Base-by-base conservation (phyloP, 768 basidiomycete species). In the Royoungia palumana region DNA sequence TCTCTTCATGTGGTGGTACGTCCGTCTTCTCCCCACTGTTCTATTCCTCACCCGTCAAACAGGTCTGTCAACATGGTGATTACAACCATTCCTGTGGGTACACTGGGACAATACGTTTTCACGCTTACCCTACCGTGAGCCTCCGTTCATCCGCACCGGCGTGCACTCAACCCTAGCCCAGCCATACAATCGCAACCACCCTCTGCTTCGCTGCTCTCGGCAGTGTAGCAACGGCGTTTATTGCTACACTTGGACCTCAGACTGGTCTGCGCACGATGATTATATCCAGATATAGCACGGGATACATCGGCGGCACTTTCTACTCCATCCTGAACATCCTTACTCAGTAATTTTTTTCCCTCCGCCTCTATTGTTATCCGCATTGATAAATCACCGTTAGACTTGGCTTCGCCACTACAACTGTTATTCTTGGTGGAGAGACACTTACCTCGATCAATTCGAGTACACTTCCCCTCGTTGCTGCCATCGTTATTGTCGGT, bases 181-280 rank as follows among this genome's bases (percentile, higher is more conserved):
- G 76, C 8, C 72, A 77, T 47, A 63, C 72, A 10, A 61, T 77
- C 28, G 77, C 73, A 1, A 70, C 70, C 5, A 78, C 72, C 20
- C 50, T 78, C 22, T 70, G 71, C 56, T 80, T 80, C 49, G 68
- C 69, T 27, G 71, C 73, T 17, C 62, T 79, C 20, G 77, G 75
- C 6, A 65, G 65, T 5, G 49, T 69, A 6, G 63, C 66, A 8
- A 72, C 75, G 0, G 75, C 77, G 2, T 79, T 79, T 55, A 75
- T 81, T 38, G 76, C 80, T 16, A 78, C 72, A 7, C 64, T 82
- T 9, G 80, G 80, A 1, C 79, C 80, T 0, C 60, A 63, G 51
- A 80, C 77, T 2, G 80, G 79, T 11, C 62, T 81, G 20, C 69
- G 79, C 6, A 80, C 78, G 0, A 81, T 81, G 77, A 65, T 79